A percentile compares a stretch with the other conserved stretches of the same genome.
Evolutionary conservation across 2,329 filamentous ascomycete genomes (phyloP).

Genomic region (Alternaria dauci): DNA sequence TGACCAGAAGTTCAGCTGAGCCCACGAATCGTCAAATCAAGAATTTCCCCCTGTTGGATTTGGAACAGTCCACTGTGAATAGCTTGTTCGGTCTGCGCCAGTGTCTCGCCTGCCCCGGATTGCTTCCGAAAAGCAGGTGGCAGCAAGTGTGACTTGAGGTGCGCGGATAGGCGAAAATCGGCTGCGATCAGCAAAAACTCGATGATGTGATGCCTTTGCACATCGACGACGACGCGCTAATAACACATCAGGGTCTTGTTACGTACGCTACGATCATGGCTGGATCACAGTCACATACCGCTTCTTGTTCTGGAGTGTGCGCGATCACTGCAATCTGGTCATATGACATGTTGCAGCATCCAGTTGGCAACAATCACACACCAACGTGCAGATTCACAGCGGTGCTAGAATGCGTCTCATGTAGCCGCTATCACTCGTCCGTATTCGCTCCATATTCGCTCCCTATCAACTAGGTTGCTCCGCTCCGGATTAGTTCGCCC

Average conservation of each 20-base stretch:
- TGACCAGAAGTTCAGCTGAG: constrained; percentile 18
- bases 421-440: not conserved
- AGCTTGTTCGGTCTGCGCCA: constrained; percentile 2
- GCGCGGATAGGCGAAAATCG: constrained; percentile 1
- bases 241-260: constrained; percentile 8
- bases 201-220: constrained; percentile 7
- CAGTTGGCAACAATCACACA: constrained; percentile 6
- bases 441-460: not conserved
- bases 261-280: not conserved
- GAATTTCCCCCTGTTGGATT: constrained; percentile 3
- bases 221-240: constrained; percentile 6
- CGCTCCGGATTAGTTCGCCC: not conserved
- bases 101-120: constrained; percentile 18
- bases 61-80: not conserved
- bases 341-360: constrained; percentile 8
- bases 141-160: constrained; percentile 9
- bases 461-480: not conserved
- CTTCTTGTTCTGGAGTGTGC: not conserved
- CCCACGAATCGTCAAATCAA: constrained; percentile 4
- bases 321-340: constrained; percentile 6
- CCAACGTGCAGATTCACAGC: constrained; percentile 7
- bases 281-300: constrained; percentile 1
- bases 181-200: constrained; percentile 12
- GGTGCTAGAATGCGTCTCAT: not conserved
- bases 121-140: constrained; percentile 12